Evolutionary conservation across 2,329 filamentous ascomycete genomes (phyloP), one percentile per base, ranked within the genome.

Genomic region (Diaporthe humulicola): DNA sequence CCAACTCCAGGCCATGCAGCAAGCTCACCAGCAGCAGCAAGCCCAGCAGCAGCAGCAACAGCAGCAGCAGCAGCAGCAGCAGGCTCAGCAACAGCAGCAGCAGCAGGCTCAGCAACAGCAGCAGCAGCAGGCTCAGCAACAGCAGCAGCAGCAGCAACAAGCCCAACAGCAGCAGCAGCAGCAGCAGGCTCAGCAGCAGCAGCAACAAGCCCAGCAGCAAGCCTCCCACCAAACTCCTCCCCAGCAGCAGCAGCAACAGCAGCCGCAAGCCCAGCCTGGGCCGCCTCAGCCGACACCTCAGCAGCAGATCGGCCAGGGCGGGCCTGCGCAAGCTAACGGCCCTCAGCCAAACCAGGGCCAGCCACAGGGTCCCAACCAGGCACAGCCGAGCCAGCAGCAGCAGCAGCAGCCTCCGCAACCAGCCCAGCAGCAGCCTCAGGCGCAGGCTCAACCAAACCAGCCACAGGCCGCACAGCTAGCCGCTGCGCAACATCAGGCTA

Each of bases 21-120:
- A 79, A 56, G 66, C 75, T 14, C 85, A 86, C 74, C 80, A 84
- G 56, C 83, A 83, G 28, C 80, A 81, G 42, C 77, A 79, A 38
- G 73, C 57, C 22, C 77, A 77, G 36, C 56, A 60, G 19, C 77
- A 77, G 48, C 66, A 70, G 14, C 83, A 83, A 28, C 78, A 78
- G 14, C 56, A 60, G 19, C 77, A 77, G 48, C 66, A 70, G 14
- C 83, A 83, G 30, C 78, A 78, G 14, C 77, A 78, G 14, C 77
- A 76, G 77, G 50, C 80, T 54, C 85, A 85, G 73, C 84, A 85
- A 67, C 81, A 83, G 73, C 84, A 85, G 69, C 81, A 83, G 45
- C 85, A 88, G 75, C 87, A 86, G n/a, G 75, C 25, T 52, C 85
- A 86, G 75, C 85, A 87, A 73, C 82, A 86, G 69, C 85, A 87